Evolutionary conservation across 1,284 basidiomycete species (phyloP).

Genomic region (Mycena sp.): DNA sequence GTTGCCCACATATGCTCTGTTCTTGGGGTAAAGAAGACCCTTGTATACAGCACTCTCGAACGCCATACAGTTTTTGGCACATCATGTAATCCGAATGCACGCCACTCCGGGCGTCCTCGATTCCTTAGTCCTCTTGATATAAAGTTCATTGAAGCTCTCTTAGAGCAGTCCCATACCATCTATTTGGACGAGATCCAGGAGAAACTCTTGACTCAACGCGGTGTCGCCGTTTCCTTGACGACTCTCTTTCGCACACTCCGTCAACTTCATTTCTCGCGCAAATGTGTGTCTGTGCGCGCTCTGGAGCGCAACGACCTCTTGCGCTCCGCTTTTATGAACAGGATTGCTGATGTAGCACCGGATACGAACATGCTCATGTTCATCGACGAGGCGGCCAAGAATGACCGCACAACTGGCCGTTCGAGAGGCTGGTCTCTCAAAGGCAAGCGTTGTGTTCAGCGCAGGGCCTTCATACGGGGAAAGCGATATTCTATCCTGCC

Average conservation of each 20-base stretch:
- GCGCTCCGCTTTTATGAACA: conserved; percentile 30
- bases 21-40: too few relatives aligned
- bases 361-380: conserved; percentile 34
- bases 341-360: conserved; percentile 23
- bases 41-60: too few relatives aligned
- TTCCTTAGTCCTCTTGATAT: not conserved
- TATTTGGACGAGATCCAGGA: conserved; percentile 32
- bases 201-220: too few relatives aligned
- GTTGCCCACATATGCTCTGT: too few relatives aligned
- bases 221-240: conserved; percentile 22
- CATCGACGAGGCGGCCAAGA: conserved; percentile 32
- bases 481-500: conserved; percentile 43
- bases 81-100: not conserved
- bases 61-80: too few relatives aligned
- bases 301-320: conserved; percentile 35
- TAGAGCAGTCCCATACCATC: conserved; percentile 1
- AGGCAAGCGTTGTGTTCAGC: too few relatives aligned
- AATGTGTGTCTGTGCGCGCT: conserved; percentile 28
- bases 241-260: conserved; percentile 26
- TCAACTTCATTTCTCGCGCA: conserved; percentile 28
- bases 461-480: too few relatives aligned
- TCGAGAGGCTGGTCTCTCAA: conserved; percentile 30
- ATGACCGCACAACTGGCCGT: conserved; percentile 26
- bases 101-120: not conserved
- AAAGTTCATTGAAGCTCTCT: not conserved